A percentile compares a stretch with the other conserved stretches of the same genome.
Evolutionary conservation across 2,329 filamentous ascomycete species (phyloP).

Genomic region (Xylaria sp.): DNA sequence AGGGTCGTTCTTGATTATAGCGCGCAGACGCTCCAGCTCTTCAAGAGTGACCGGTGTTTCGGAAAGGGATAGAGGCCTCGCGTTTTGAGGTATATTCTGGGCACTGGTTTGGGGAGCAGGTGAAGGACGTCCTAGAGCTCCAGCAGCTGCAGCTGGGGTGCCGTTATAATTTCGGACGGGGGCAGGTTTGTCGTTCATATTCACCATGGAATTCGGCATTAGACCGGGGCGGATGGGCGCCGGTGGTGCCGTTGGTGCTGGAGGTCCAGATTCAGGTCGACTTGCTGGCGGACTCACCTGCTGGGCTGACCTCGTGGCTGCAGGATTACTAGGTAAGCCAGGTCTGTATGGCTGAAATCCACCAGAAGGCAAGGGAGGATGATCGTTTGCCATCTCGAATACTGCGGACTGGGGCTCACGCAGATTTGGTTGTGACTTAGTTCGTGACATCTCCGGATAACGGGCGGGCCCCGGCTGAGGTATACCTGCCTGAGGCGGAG

Average conservation of each 20-base stretch:
- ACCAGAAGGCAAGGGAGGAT: constrained; percentile 62
- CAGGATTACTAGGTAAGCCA: constrained; percentile 39
- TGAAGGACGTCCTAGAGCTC: constrained; percentile 52
- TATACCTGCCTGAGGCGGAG: constrained; percentile 41
- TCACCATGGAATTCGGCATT: constrained; percentile 64
- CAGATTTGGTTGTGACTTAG: constrained; percentile 75
- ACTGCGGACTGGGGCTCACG: constrained; percentile 72
- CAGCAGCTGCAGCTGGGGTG: constrained; percentile 51
- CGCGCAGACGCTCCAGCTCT: constrained; percentile 80
- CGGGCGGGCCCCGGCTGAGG: constrained; percentile 62
- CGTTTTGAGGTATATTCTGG: constrained; percentile 38
- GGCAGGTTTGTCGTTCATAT: constrained; percentile 64
- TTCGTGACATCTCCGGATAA: constrained; percentile 65
- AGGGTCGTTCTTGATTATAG: constrained; percentile 74
- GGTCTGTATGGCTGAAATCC: constrained; percentile 50
- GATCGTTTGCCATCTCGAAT: constrained; percentile 77
- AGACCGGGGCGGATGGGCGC: constrained; percentile 71
- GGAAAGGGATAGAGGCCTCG: constrained; percentile 46
- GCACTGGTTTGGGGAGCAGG: constrained; percentile 44
- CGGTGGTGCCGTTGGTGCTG: constrained; percentile 64
- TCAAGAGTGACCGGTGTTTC: constrained; percentile 74
- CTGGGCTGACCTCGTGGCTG: constrained; percentile 44
- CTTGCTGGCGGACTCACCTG: constrained; percentile 47
- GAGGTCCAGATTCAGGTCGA: constrained; percentile 61
- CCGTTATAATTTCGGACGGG: constrained; percentile 67